Base-by-base conservation (phyloP, 140 eudicot genomes). In the Stevia rebaudiana region DNA sequence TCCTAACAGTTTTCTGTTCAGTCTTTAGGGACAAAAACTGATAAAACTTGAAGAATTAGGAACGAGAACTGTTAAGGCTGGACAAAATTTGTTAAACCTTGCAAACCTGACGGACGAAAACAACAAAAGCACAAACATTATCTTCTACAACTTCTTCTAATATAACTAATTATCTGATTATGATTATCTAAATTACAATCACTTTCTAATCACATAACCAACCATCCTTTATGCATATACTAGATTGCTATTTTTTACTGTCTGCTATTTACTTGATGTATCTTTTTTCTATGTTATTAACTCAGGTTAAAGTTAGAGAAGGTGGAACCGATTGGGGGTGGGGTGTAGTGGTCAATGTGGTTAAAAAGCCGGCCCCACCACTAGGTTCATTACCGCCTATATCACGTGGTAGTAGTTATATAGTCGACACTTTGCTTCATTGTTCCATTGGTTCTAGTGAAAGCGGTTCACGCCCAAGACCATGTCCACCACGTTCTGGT, bases 301-400 rank as follows among this genome's bases (percentile, higher is more conserved):
- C 35, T 17, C 80, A 92, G 98, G 96, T 92, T 19, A 94, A 79
- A 83, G 82, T 94, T 62, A 80, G 86, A 72, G 99, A 88, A 78
- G 97, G 90, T 68, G 95, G 95, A 62, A 94, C 95, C 31, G 99
- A 94, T 50, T 88, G 99, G 97, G 99, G 99, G 30, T 94, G 99
- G 99, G 97, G 99, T 12, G 96, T 94, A 54, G 99, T 94, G 15
- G 99, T 94, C 50, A 88, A 94, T 78, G 99, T 94, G 65, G 90
- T 94, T 33, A 94, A 88, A 73, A 83, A 76, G 67, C 80, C 87
- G 17, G 69, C 86, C 17, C 80, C 95, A 48, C 71, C 86, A 40
- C 66, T 58, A 9, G 87, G 96, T 67, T 70, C 81, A 61, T 47
- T 80, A 71, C 87, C 94, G 6, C 81, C 90, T 15, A 70, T 88